Evolutionary conservation across 805 yeast species (phyloP).

Genomic region (Dipodascus geniculatus): DNA sequence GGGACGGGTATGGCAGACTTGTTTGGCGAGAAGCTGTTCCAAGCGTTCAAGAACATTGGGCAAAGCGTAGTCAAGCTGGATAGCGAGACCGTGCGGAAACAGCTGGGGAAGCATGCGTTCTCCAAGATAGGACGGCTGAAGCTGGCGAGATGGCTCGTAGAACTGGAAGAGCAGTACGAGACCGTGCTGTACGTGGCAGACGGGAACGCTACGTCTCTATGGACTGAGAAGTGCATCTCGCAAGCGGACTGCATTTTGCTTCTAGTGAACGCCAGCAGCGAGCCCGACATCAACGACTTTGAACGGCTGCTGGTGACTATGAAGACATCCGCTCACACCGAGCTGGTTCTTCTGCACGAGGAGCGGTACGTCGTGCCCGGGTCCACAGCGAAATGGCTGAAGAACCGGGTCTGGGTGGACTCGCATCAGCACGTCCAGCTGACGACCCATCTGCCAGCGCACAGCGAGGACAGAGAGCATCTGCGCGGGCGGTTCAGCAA

Average conservation of each 20-base stretch:
- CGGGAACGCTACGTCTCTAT: constrained; percentile 64
- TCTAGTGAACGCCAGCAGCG: constrained; percentile 73
- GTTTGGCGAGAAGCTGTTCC: constrained; percentile 62
- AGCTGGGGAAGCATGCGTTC: constrained; percentile 86
- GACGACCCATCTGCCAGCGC: constrained; percentile 14
- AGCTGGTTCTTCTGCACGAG: constrained; percentile 71
- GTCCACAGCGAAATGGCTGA: constrained; percentile 72
- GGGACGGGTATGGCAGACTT: constrained; percentile 28
- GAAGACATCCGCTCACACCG: constrained; percentile 79
- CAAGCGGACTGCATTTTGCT: constrained; percentile 95
- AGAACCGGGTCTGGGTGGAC: constrained; percentile 79
- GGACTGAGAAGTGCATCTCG: constrained; percentile 88
- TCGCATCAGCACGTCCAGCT: constrained; percentile 88
- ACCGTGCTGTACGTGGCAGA: constrained; percentile 87
- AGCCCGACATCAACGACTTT: constrained; percentile 71
- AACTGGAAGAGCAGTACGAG: constrained; percentile 78
- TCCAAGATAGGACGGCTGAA: constrained; percentile 77
- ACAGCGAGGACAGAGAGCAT: constrained; percentile 11
- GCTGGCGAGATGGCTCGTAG: constrained; percentile 81
- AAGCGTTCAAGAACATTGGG: constrained; percentile 64
- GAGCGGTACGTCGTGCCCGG: constrained; percentile 80
- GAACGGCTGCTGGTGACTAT: constrained; percentile 64
- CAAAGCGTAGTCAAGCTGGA: constrained; percentile 67
- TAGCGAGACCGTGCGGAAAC: constrained; percentile 67
- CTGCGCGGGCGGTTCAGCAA: constrained; percentile 13